Base-by-base conservation (phyloP, 2,329 filamentous ascomycete species). In the Rhytidhysteron rufulum region DNA sequence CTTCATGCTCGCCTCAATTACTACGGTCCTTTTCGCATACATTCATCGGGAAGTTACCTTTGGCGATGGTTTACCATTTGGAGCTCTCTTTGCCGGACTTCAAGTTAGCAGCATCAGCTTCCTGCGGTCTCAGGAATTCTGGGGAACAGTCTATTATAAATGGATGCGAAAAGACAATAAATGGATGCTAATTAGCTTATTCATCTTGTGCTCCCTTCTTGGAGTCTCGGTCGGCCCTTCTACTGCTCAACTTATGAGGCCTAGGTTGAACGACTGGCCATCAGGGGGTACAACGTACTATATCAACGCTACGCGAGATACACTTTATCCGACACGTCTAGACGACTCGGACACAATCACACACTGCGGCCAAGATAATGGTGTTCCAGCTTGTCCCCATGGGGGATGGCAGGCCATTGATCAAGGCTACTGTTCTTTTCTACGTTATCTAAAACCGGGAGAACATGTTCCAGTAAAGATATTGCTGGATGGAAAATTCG, bases 1-100 rank as follows among this genome's bases (percentile, higher is more conserved):
- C 17, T 36, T 51, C 5, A 49, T 57, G 18, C 45, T 51, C 10
- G 53, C 56, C 19, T 57, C 53, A 17, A 34, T 59, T 17, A 47
- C 49, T 15, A 48, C 46, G 3, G 47, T 55, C 17, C 37, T 59
- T 16, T 44, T 53, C 34, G 40, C 48, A 24, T 44, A 48, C n/a
- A 42, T 53, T 6, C 47, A 48, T 13, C 32, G 45, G n/a, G 40
- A 50, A 21, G 29, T 55, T 10, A 37, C 47, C 21, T 36, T 49
- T 7, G 48, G 47, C 7, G 43, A 47, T 20, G 54, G 51, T 13
- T 35, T 56, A 5, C 54, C 55, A 2, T 38, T 57, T 15, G 55
- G 53, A 5, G 42, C 51, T 9, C 17, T 58, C 9, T 43, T 49
- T 22, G 52, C 51, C 16, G 51, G 49, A 17, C 42, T 50, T 22